Conservation (phyloP, 1,284 basidiomycete species). For the Xanthoconium separans region DNA sequence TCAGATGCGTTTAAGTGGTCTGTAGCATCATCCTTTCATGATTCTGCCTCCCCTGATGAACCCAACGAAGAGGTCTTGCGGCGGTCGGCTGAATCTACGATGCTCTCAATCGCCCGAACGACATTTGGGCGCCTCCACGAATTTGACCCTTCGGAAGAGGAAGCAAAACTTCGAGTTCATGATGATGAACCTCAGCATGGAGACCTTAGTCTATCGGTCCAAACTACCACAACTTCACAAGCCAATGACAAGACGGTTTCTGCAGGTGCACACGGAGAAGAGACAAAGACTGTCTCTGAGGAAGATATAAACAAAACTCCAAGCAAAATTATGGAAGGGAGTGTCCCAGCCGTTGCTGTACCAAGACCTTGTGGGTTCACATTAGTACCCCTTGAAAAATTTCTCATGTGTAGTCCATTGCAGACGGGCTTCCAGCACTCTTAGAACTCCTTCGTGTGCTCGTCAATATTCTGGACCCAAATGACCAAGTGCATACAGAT, state of each 20-base stretch:
- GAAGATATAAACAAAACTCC: neutral
- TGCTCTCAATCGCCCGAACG: conserved; percentile 83
- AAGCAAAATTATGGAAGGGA: conserved; percentile 7
- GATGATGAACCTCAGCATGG: conserved; percentile 51
- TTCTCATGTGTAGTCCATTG: conserved; percentile 7
- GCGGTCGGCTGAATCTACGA: conserved; percentile 91
- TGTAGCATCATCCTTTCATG: conserved; percentile 33
- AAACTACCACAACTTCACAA: conserved; percentile 17
- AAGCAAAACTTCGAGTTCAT: conserved; percentile 53
- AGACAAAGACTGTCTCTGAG: neutral
- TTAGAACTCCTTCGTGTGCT: conserved; percentile 93
- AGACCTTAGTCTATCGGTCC: conserved; percentile 63
- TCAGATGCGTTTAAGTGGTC: conserved; percentile 92
- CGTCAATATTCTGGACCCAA: conserved; percentile 93
- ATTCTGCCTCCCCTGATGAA: conserved; percentile 15
- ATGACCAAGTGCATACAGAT: conserved; percentile 93
- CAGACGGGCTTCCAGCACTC: conserved; percentile 90
- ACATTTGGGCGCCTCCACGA: conserved; percentile 76
- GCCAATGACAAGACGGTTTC: neutral
- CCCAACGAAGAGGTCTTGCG: conserved; percentile 74
- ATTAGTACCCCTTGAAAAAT: neutral
- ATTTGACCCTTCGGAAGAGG: conserved; percentile 67
- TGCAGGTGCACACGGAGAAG: conserved; percentile 12
- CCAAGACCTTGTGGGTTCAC: conserved; percentile 26
- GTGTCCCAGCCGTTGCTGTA: conserved; percentile 8